Evolutionary conservation across 192 early-diverging fungal genomes (phyloP).

Genomic region (Lunasporangiospora selenospora): DNA sequence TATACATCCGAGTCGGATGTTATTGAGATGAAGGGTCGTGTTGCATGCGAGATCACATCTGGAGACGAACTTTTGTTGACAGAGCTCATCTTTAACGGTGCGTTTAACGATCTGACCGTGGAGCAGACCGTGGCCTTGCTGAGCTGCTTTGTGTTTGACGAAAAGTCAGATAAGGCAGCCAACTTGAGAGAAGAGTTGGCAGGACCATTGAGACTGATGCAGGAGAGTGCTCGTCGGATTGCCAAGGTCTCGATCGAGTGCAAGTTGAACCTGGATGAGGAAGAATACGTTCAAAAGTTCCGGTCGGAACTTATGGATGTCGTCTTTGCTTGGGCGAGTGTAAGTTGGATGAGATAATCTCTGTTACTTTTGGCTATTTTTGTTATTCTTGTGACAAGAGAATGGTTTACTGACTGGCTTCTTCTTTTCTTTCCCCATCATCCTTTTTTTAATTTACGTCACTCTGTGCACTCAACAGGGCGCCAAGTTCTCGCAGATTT

Average conservation of each 20-base stretch:
- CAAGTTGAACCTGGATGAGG: conserved; percentile 86
- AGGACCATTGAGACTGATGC: conserved; percentile 76
- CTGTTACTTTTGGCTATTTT: not conserved
- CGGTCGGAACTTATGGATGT: conserved; percentile 93
- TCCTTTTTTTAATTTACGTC: not conserved
- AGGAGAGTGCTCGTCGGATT: conserved; percentile 85
- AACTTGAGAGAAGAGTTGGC: conserved; percentile 78
- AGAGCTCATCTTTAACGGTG: conserved; percentile 96
- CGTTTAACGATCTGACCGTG: conserved; percentile 91
- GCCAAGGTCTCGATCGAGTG: conserved; percentile 88
- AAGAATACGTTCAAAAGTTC: conserved; percentile 88
- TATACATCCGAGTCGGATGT: conserved; percentile 85
- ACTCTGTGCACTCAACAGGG: conserved; percentile 54
- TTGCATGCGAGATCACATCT: conserved; percentile 95
- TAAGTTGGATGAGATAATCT: conserved; percentile 19
- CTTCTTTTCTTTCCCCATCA: not conserved
- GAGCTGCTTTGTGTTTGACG: conserved; percentile 91
- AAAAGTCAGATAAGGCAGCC: conserved; percentile 67
- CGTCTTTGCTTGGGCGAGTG: conserved; percentile 85
- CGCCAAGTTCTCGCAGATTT: conserved; percentile 93
- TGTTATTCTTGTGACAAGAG: not conserved
- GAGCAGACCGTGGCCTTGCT: conserved; percentile 89
- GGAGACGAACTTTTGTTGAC: conserved; percentile 96
- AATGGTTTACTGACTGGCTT: not conserved
- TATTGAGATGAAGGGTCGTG: conserved; percentile 96